Evolutionary conservation across 2,329 filamentous ascomycete genomes (phyloP), one percentile per base, ranked within the genome.

Genomic region (Microsporum ferrugineum): DNA sequence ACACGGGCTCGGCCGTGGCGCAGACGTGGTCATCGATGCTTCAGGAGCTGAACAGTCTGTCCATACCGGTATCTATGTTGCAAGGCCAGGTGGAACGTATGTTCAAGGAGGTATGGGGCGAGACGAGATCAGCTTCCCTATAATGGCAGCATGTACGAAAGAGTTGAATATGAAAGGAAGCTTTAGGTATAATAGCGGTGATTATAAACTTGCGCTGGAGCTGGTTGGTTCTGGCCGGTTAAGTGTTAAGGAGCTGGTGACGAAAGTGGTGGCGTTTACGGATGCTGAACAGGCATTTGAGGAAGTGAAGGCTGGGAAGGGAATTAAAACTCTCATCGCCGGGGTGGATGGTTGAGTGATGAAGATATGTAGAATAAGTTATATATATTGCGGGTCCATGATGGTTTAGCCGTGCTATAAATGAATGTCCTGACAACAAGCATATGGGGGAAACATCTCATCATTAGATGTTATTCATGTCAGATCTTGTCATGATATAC

Each of bases 31-130:
- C 45, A 89, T 94, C 68, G 89, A 94, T 72, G 89, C 88, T 10
- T 87, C 83, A 34, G 89, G 89, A 38, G 89, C 87, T 1, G 88
- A 91, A 75, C 83, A 87, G 0, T 88, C 84, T 7, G 89, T 92
- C 68, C 88, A 91, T 76, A 81, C 87, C 0, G 83, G 82, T 38
- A 81, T 92, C 68, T 86, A 91, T 74, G 81, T 81, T 23, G 82
- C 91, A 31, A 82, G 85, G 65, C 79, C 79, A 55, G 89, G 89
- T 61, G 89, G 89, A 36, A 86, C 82, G 14, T 92, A 89, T 68
- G 86, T 95, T 6, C 90, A 95, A 77, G 89, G 86, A 63, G 91
- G 91, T 60, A 95, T 96, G 90, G 92, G 92, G 70, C 88, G 87
- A 71, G 75, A 84, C 43, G 89, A 96, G 70, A 91, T 96, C 73